Conservation (phyloP, 1,284 basidiomycete genomes). For the Cutaneotrichosporon sp. region DNA sequence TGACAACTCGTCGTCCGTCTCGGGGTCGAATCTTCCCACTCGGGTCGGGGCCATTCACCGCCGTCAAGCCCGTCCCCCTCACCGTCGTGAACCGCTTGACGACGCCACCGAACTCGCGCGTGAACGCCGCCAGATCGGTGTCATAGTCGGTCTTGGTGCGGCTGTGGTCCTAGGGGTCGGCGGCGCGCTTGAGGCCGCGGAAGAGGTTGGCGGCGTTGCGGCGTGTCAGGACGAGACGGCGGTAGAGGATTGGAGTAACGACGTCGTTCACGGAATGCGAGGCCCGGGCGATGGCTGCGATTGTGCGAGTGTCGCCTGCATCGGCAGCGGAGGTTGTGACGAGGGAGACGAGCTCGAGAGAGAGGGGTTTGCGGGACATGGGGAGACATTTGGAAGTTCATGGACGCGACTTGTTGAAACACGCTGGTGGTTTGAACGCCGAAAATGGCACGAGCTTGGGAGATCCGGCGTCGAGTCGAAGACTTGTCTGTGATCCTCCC, state of each 20-base stretch:
- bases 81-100: too few relatives aligned
- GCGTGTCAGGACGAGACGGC: background rate
- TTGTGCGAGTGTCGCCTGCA: background rate
- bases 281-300: background rate
- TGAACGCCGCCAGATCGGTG: background rate
- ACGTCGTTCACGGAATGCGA: background rate
- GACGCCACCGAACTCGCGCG: background rate
- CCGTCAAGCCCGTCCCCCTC: too few relatives aligned
- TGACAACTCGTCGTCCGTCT: background rate
- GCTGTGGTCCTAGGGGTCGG: background rate
- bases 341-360: background rate
- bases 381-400: background rate
- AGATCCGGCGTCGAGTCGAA: too few relatives aligned
- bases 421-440: too few relatives aligned
- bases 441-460: too few relatives aligned
- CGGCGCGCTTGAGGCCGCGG: background rate
- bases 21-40: background rate
- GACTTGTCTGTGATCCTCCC: too few relatives aligned
- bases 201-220: background rate
- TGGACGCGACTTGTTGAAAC: too few relatives aligned
- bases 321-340: background rate
- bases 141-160: background rate
- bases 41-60: background rate
- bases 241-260: background rate
- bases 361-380: background rate